Evolutionary conservation across 2,329 filamentous ascomycete species (phyloP).

Genomic region (Blastomyces parvus): DNA sequence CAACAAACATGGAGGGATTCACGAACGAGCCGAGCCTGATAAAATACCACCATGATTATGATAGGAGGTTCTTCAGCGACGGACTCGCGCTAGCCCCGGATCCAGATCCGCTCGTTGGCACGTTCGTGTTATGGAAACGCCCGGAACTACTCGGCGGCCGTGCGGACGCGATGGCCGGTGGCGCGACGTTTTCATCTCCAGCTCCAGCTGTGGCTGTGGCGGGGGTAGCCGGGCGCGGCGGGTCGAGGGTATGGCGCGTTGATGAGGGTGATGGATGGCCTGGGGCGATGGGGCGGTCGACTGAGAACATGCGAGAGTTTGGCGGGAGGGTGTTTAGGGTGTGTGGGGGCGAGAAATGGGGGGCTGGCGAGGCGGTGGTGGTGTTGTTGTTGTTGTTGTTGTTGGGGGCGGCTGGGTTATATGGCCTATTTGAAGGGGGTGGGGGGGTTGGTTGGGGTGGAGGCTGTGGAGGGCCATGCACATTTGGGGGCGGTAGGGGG

Average conservation of each 20-base stretch:
- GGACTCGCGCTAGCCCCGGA: slow-evolving; percentile 67
- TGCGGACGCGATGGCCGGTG: slow-evolving; percentile 23
- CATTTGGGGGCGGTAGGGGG: slow-evolving; percentile 24
- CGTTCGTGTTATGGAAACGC: slow-evolving; percentile 18
- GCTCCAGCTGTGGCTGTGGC: too few relatives aligned
- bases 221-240: slow-evolving; percentile 27
- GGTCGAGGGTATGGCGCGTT: slow-evolving; percentile 27
- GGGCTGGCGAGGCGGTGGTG: slow-evolving; percentile 30
- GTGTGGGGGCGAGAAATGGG: slow-evolving; percentile 32
- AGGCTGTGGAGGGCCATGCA: slow-evolving; percentile 16
- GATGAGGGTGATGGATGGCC: slow-evolving; percentile 30
- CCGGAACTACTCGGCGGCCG: slow-evolving; percentile 22
- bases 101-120: slow-evolving; percentile 17
- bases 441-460: slow-evolving; percentile 21
- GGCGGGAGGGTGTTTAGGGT: slow-evolving; percentile 30
- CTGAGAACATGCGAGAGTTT: slow-evolving; percentile 29
- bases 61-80: slow-evolving; percentile 63
- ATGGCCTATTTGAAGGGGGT: slow-evolving; percentile 24
- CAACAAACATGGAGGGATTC: not conserved
- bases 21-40: not conserved
- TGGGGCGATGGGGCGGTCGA: slow-evolving; percentile 29
- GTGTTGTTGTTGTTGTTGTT: too few relatives aligned
- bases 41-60: slow-evolving; percentile 39
- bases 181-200: slow-evolving; percentile 12
- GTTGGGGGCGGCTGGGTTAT: slow-evolving; percentile 18